phyloP scores from a whole-genome alignment of 2,329 filamentous ascomycete species.

The Amylocarpus encephaloides region DNA sequence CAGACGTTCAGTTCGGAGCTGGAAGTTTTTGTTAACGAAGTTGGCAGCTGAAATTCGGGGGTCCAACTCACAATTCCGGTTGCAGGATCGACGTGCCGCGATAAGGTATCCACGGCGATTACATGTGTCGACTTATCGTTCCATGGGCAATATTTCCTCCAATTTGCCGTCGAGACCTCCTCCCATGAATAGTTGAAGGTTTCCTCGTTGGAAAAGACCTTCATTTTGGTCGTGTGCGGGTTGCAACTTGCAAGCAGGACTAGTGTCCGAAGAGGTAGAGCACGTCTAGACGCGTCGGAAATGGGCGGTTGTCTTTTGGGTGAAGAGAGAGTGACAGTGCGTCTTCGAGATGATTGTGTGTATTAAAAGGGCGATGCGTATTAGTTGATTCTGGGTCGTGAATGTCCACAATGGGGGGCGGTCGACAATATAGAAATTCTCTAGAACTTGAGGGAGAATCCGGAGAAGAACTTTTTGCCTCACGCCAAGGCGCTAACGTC shows the following conservation, averaged over 20 bases:
- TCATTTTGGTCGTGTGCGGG: constrained; percentile 55
- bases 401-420: too few relatives aligned
- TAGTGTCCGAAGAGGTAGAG: constrained; percentile 5
- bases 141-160: constrained; percentile 98
- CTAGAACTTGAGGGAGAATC: too few relatives aligned
- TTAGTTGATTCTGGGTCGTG: too few relatives aligned
- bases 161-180: constrained; percentile 95
- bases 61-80: constrained; percentile 57
- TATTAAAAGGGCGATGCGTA: too few relatives aligned
- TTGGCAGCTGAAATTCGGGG: not conserved
- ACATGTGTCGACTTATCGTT: constrained; percentile 98
- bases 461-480: too few relatives aligned
- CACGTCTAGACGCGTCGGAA: not conserved
- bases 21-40: constrained; percentile 13
- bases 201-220: constrained; percentile 85
- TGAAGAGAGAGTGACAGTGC: too few relatives aligned
- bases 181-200: constrained; percentile 99
- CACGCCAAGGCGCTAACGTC: too few relatives aligned
- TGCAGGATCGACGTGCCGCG: constrained; percentile 56
- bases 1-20: constrained; percentile 66
- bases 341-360: too few relatives aligned
- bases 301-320: too few relatives aligned
- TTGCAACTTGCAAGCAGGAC: too few relatives aligned
- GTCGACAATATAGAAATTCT: too few relatives aligned
- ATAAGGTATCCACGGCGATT: constrained; percentile 87